phyloP scores from a whole-genome alignment of 2,329 filamentous ascomycete genomes.

The Aspergillus sp. region DNA sequence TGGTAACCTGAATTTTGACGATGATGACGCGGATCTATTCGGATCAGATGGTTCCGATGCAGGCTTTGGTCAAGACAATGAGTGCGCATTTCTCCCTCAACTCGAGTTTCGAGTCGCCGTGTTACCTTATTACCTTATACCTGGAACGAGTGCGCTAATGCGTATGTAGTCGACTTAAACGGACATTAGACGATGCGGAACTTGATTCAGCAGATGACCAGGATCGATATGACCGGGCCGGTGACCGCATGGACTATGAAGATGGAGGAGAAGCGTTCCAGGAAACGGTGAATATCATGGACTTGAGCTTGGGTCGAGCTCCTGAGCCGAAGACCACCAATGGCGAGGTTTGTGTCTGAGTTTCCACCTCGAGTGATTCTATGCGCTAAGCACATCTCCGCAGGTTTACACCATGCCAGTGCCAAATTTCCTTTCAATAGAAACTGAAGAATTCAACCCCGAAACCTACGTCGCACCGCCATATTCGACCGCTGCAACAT shows the following conservation, averaged over 20 bases:
- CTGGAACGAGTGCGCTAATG: constrained; percentile 20
- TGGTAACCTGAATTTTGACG: constrained; percentile 40
- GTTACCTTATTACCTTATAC: background rate
- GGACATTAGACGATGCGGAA: constrained; percentile 63
- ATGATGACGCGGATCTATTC: constrained; percentile 50
- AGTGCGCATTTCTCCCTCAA: constrained; percentile 30
- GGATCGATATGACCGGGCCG: constrained; percentile 58
- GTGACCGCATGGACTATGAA: constrained; percentile 51
- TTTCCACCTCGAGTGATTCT: background rate
- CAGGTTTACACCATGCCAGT: constrained; percentile 67
- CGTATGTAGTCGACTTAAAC: constrained; percentile 37
- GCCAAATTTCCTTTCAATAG: constrained; percentile 65
- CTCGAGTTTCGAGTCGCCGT: background rate
- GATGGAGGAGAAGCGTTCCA: constrained; percentile 46
- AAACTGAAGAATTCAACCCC: constrained; percentile 64
- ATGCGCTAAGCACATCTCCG: constrained; percentile 5
- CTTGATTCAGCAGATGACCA: constrained; percentile 68
- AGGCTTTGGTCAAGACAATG: constrained; percentile 37
- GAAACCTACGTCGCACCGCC: constrained; percentile 65
- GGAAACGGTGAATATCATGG: constrained; percentile 57
- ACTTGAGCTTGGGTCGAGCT: constrained; percentile 61
- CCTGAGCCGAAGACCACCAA: constrained; percentile 57
- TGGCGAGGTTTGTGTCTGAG: constrained; percentile 41
- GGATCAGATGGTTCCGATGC: constrained; percentile 51
- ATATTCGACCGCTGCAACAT: constrained; percentile 67